Evolutionary conservation across 345 rosid species (phyloP).

Genomic region (Salix viminalis): DNA sequence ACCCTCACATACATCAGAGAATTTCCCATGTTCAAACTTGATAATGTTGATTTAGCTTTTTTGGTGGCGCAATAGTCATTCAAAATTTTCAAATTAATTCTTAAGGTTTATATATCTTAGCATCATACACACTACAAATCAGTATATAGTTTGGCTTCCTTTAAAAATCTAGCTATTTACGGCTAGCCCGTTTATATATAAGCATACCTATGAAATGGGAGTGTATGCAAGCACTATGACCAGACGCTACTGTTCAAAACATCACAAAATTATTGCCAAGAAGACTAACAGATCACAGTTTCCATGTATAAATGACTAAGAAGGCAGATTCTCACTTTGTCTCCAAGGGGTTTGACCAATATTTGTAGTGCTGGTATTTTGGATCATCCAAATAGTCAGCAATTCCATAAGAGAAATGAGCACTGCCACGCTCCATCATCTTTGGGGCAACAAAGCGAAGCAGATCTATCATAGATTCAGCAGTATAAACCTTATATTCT

Average conservation of each 20-base stretch:
- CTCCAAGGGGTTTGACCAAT: constrained; percentile 96
- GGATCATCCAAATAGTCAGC: constrained; percentile 93
- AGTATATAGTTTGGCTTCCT: not conserved
- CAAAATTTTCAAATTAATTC: constrained; percentile 4
- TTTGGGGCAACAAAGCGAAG: constrained; percentile 85
- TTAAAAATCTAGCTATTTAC: not conserved
- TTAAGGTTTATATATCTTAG: not conserved
- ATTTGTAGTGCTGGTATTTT: constrained; percentile 66
- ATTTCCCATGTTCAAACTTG: not conserved
- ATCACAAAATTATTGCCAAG: not conserved
- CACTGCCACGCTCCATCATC: constrained; percentile 82
- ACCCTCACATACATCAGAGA: not conserved
- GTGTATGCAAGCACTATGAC: not conserved
- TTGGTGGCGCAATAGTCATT: not conserved
- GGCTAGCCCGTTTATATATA: not conserved
- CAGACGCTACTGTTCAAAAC: not conserved
- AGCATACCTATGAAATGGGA: not conserved
- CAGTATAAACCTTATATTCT: constrained; percentile 75
- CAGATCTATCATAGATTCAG: constrained; percentile 61
- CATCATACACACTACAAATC: not conserved
- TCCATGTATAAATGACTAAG: not conserved
- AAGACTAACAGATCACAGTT: not conserved
- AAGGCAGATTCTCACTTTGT: constrained; percentile 53
- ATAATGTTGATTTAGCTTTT: not conserved
- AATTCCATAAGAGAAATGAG: constrained; percentile 88